These are phyloP conservation scores for Cubamyces sp. DNA, from an alignment of 768 basidiomycete genomes.

Conservation along the genomic window DNA sequence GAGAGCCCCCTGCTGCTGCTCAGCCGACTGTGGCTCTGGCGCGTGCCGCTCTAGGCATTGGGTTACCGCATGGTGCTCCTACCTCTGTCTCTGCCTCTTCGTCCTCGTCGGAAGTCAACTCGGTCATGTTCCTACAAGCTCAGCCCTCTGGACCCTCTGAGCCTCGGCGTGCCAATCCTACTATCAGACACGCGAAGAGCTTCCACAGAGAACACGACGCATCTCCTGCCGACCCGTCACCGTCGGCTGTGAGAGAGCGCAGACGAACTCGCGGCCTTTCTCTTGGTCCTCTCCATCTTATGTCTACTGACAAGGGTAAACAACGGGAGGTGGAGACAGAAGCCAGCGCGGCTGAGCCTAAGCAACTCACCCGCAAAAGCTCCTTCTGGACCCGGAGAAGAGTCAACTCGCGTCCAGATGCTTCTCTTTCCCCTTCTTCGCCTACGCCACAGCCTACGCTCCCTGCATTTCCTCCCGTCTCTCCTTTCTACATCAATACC, in stretches of 20 bases:
- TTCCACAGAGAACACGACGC: conserved; percentile 45
- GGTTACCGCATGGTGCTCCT: conserved; percentile 58
- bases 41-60: conserved; percentile 61
- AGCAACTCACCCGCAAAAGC: conserved; percentile 54
- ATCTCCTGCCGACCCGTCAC: conserved; percentile 28
- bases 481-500: conserved; percentile 47
- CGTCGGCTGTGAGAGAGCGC: conserved; percentile 28
- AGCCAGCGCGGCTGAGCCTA: conserved; percentile 37
- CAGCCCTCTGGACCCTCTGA: conserved; percentile 27
- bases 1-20: conserved; percentile 26
- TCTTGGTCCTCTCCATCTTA: conserved; percentile 49
- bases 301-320: conserved; percentile 43
- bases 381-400: conserved; percentile 72
- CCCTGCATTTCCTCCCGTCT: conserved; percentile 45
- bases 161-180: conserved; percentile 20
- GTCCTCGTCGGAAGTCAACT: conserved; percentile 51
- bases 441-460: conserved; percentile 38
- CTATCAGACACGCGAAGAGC: conserved; percentile 57
- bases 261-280: conserved; percentile 59
- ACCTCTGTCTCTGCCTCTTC: conserved; percentile 42
- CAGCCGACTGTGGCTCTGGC: conserved; percentile 48
- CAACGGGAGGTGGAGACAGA: conserved; percentile 43
- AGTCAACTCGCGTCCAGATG: conserved; percentile 30
- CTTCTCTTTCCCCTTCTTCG: conserved; percentile 34
- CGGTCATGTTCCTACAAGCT: conserved; percentile 45